Evolutionary conservation across 257 asterid species (phyloP), one percentile per base, ranked within the genome.

Genomic region (Marsdenia floribunda): DNA sequence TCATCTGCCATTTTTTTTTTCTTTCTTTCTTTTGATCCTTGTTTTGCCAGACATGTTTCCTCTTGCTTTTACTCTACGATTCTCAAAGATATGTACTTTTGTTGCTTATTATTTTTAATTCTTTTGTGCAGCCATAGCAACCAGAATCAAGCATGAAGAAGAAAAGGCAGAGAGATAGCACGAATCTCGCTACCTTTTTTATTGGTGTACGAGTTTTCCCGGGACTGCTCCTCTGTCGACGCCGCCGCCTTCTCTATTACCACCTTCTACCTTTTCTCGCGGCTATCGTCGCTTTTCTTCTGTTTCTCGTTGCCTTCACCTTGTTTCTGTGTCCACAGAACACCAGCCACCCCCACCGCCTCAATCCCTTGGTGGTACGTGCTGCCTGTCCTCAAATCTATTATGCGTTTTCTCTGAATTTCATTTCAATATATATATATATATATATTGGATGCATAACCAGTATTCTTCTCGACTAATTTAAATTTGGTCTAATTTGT

Each of bases 321-420:
- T 79, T 85, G 15, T 85, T 84, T 72, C 75, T 81, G 37, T 83
- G 87, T 19, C 91, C 93, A 59, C 85, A 91, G 4, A 38, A 75
- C 72, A 33, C 78, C 77, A 60, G 53, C 64, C 72, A 60, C 15
- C 75, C 29, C 61, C 74, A 65, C 77, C 89, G 16, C 73, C 79
- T 49, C 72, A 77, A 66, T 50, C 65, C 85, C 37, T 71, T 78
- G 85, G 90, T 78, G 86, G 90, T 85, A 66, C 19, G 70, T 37
- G 10, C 46, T 35, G 5, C 38, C 35, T 10, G 14, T 53, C 35
- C 12, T 73, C 69, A 5, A 53, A 15, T 55, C 47, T 18, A 19
- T 61, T 44, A 42, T 3, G 16, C 0, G 60, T 57, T 37, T 60
- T 42, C 6, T 53, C 13, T 40, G 29, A 0, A 5, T 35, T 33